Evolutionary conservation across 2,329 filamentous ascomycete genomes (phyloP).

Genomic region (Penicillium italicum): DNA sequence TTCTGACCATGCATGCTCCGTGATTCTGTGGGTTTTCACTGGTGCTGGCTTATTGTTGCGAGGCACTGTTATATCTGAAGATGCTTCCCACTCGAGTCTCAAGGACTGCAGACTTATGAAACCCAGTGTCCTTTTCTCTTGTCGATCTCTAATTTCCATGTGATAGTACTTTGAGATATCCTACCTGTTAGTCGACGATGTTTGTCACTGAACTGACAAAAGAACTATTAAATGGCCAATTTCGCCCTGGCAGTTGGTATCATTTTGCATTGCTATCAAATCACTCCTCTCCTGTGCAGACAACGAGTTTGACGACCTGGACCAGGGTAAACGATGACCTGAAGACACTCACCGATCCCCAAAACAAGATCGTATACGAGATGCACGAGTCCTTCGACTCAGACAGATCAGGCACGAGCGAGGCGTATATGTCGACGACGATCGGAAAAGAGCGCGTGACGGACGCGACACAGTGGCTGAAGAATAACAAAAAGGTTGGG

Average conservation of each 20-base stretch:
- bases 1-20: neutral
- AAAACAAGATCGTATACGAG: slow-evolving; percentile 56
- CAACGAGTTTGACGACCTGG: slow-evolving; percentile 64
- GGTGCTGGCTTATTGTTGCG: neutral
- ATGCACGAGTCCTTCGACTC: slow-evolving; percentile 62
- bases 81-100: neutral
- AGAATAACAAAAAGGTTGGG: slow-evolving; percentile 51
- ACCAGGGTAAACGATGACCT: slow-evolving; percentile 42
- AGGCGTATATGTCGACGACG: slow-evolving; percentile 52
- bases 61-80: neutral
- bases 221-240: neutral
- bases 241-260: neutral
- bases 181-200: neutral
- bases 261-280: neutral
- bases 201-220: neutral
- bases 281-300: slow-evolving; percentile 30
- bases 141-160: neutral
- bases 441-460: slow-evolving; percentile 52
- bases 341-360: slow-evolving; percentile 49
- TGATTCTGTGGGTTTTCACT: neutral
- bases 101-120: neutral
- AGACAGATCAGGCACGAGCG: slow-evolving; percentile 52
- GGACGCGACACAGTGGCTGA: slow-evolving; percentile 53
- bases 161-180: neutral
- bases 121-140: slow-evolving; percentile 20